phyloP scores from a whole-genome alignment of 2,329 filamentous ascomycete genomes.

The Calonectria fujianensis region DNA sequence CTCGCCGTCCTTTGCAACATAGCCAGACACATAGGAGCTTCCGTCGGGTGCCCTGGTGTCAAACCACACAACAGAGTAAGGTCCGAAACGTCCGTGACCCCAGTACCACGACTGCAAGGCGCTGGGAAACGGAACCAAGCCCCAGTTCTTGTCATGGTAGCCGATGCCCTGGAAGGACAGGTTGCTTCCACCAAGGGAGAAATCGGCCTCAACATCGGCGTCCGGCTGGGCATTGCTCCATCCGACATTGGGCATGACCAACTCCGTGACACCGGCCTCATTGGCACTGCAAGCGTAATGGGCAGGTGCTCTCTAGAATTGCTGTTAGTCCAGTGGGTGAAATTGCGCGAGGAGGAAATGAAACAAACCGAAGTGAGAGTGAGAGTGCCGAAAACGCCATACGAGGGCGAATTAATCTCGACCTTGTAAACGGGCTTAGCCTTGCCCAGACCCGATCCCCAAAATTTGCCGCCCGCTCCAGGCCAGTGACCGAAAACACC shows the following conservation, averaged over 20 bases:
- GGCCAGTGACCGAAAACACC: too few relatives aligned
- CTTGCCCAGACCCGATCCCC: too few relatives aligned
- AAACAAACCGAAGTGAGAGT: background rate
- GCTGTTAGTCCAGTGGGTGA: background rate
- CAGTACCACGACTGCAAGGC: constrained; percentile 63
- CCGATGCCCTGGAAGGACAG: constrained; percentile 52
- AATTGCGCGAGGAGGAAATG: background rate
- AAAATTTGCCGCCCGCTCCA: too few relatives aligned
- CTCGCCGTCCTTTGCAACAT: constrained; percentile 15
- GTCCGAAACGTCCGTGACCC: constrained; percentile 65
- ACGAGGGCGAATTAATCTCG: too few relatives aligned
- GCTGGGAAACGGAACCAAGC: constrained; percentile 46
- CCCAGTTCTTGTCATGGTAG: constrained; percentile 71
- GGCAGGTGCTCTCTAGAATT: background rate
- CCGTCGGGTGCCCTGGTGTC: constrained; percentile 55
- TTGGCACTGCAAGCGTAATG: background rate
- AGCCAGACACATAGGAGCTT: constrained; percentile 46
- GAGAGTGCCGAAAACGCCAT: background rate
- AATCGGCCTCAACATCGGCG: background rate
- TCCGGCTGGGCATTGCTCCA: background rate
- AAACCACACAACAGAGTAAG: constrained; percentile 67
- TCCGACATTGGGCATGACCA: background rate
- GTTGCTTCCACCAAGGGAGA: background rate
- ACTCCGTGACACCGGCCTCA: background rate
- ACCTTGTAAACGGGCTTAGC: too few relatives aligned